Conservation (phyloP, 805 yeast species). For the Starmerella geochares region DNA sequence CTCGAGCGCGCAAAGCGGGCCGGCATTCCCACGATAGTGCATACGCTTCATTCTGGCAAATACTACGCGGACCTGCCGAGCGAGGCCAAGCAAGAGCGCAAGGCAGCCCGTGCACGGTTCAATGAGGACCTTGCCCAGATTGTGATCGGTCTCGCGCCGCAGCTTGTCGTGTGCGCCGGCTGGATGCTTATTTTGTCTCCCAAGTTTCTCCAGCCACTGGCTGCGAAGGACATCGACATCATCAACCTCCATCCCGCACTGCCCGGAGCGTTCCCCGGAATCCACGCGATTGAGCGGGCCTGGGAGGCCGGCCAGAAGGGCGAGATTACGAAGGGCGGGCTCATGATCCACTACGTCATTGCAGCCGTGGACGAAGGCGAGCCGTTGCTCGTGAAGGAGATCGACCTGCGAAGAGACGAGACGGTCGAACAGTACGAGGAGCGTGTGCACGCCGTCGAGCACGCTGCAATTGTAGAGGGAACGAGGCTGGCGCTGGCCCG, state of each 20-base stretch:
- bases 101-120: slow-evolving; percentile 54
- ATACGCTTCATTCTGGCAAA: slow-evolving; percentile 45
- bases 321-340: slow-evolving; percentile 65
- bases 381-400: slow-evolving; percentile 73
- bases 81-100: slow-evolving; percentile 50
- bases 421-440: slow-evolving; percentile 67
- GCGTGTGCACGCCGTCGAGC: slow-evolving; percentile 77
- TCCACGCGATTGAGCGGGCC: slow-evolving; percentile 92
- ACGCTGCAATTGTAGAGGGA: slow-evolving; percentile 87
- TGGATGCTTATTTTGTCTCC: slow-evolving; percentile 93
- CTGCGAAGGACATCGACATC: slow-evolving; percentile 54
- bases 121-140: slow-evolving; percentile 67
- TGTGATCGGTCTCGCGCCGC: slow-evolving; percentile 55
- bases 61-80: slow-evolving; percentile 71
- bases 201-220: slow-evolving; percentile 57
- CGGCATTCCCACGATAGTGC: slow-evolving; percentile 57
- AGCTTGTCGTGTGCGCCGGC: slow-evolving; percentile 92
- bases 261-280: slow-evolving; percentile 95
- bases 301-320: slow-evolving; percentile 92
- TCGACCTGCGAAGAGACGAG: slow-evolving; percentile 63
- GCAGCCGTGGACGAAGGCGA: slow-evolving; percentile 91
- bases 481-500: slow-evolving; percentile 47
- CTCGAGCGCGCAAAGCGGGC: slow-evolving; percentile 64
- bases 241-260: slow-evolving; percentile 94
- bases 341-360: slow-evolving; percentile 95